phyloP scores from a whole-genome alignment of 305 asterid species.

The Lippia alba region DNA sequence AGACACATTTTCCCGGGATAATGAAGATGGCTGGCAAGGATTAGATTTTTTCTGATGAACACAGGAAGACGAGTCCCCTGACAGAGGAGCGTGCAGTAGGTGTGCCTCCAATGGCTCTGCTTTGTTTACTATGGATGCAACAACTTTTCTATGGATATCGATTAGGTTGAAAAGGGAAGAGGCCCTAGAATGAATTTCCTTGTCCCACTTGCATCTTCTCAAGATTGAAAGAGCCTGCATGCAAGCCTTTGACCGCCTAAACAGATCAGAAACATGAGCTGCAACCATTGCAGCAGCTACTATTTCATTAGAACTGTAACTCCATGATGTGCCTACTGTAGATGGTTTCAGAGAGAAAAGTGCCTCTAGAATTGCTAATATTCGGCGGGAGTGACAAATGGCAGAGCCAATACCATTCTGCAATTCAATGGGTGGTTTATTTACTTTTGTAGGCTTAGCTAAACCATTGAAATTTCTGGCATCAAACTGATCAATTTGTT shows the following conservation, averaged over 20 bases:
- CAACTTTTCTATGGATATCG: constrained; percentile 71
- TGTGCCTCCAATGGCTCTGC: constrained; percentile 82
- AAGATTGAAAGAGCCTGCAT: constrained; percentile 71
- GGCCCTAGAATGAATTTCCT: constrained; percentile 73
- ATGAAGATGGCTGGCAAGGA: constrained; percentile 45
- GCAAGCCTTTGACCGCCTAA: constrained; percentile 78
- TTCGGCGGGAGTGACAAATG: constrained; percentile 66
- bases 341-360: constrained; percentile 83
- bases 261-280: constrained; percentile 81
- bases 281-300: constrained; percentile 95
- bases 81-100: constrained; percentile 53
- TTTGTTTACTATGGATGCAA: constrained; percentile 76
- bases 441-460: constrained; percentile 48
- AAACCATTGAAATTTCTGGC: constrained; percentile 33
- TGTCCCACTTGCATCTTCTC: constrained; percentile 80
- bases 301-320: constrained; percentile 77
- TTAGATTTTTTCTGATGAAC: constrained; percentile 52
- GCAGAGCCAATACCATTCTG: constrained; percentile 64
- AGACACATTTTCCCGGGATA: constrained; percentile 42
- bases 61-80: constrained; percentile 47
- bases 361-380: constrained; percentile 79
- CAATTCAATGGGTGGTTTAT: constrained; percentile 52
- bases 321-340: constrained; percentile 73
- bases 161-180: constrained; percentile 77
- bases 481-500: constrained; percentile 44